Evolutionary conservation across 345 rosid species (phyloP), one percentile per base, ranked within the genome.

Genomic region (Aquilaria yunnanensis): DNA sequence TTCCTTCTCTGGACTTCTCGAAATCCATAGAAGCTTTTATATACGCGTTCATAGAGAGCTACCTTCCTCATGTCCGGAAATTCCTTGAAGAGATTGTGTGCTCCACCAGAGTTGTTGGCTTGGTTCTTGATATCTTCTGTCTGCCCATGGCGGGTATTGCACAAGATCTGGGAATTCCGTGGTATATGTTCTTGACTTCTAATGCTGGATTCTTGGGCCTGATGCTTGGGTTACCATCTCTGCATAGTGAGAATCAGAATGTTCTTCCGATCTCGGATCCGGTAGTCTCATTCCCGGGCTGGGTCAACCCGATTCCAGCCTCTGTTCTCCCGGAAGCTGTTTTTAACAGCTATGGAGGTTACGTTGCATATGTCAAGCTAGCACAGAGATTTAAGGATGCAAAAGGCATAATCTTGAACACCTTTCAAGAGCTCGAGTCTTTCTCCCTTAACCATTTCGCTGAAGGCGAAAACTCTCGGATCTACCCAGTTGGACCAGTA

Each of bases 111-210:
- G 63, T 80, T 12, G 66, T 62, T 1, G 90, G 81, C 34, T 66
- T 86, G 14, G 60, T 80, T 56, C 48, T 82, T 2, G 88, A 86
- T 60, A 52, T 82, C 54, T 82, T 82, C 48, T 78, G 86, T 52
- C 60, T 71, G 1, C 69, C 79, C 4, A 50, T 80, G 72, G 75
- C 84, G 14, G 72, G 77, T 47, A 71, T 75, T 0, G 87, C 70
- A 0, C 54, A 66, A 7, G 80, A 78, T 8, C 58, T 82, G 48
- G 60, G 54, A 46, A 73, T 84, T n/a, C 84, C 90, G 60, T 81
- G 78, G 34, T 84, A 84, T 70, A 62, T 84, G 12, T 80, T 70
- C 64, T 33, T 57, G 4, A 73, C 86, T 14, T 2, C 51, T 63
- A 77, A 62, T 45, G 71, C 86, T 14, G 73, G 75, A 51, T 64